A percentile compares a stretch with the other conserved stretches of the same genome.
These are phyloP conservation scores for Saposhnikovia divaricata DNA, from an alignment of 129 eudicot genomes.

Conservation along the genomic window DNA sequence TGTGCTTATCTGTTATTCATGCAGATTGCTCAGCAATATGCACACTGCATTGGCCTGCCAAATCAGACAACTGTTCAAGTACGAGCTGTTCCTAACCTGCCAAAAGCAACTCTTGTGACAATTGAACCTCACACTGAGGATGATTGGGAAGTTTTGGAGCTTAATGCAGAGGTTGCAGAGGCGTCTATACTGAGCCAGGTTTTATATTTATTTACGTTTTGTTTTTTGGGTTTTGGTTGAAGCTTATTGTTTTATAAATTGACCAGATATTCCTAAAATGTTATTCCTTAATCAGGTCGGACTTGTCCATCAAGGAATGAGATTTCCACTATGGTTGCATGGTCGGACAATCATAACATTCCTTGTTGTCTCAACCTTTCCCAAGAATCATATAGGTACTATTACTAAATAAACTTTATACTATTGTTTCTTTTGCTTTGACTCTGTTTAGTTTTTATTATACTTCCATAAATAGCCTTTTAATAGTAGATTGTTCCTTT, in stretches of 20 bases:
- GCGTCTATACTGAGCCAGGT: conserved; percentile 80
- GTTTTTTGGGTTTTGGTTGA: not conserved
- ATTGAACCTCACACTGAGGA: conserved; percentile 84
- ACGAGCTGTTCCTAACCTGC: conserved; percentile 57
- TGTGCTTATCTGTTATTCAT: not conserved
- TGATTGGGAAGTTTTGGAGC: conserved; percentile 99
- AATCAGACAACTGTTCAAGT: conserved; percentile 60
- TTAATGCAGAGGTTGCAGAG: conserved; percentile 81
- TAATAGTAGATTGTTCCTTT: not conserved
- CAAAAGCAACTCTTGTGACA: conserved; percentile 69
- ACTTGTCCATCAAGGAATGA: conserved; percentile 73
- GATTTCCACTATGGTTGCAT: conserved; percentile 90
- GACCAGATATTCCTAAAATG: not conserved
- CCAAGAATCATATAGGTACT: conserved; percentile 71
- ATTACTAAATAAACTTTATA: not conserved
- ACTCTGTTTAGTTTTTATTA: not conserved
- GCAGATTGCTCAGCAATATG: conserved; percentile 80
- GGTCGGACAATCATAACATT: conserved; percentile 66
- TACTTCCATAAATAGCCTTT: not conserved
- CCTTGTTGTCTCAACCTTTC: conserved; percentile 66
- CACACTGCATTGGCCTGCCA: conserved; percentile 70
- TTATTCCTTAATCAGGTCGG: conserved; percentile 47
- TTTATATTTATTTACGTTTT: not conserved
- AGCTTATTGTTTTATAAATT: not conserved
- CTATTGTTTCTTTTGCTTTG: not conserved